phyloP scores from a whole-genome alignment of 768 basidiomycete species.

The Pleurotus tuoliensis region DNA sequence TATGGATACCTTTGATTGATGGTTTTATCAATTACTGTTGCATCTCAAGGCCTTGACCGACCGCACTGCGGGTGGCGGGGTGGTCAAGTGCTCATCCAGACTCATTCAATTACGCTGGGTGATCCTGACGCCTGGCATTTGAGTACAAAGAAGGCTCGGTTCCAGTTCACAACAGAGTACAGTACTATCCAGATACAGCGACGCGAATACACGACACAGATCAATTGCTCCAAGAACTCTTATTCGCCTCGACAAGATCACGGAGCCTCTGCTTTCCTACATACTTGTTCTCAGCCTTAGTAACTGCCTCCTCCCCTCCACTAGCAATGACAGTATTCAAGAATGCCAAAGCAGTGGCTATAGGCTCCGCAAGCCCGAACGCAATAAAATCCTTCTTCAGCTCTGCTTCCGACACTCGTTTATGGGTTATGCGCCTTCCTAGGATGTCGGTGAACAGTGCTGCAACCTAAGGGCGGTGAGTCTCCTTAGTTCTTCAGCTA shows the following conservation, averaged over 20 bases:
- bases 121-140: no score
- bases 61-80: no score
- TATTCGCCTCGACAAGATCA: neutral
- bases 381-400: neutral
- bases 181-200: no score
- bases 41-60: no score
- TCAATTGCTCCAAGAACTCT: neutral
- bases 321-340: neutral
- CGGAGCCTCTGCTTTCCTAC: neutral
- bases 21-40: no score
- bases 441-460: conserved; percentile 19
- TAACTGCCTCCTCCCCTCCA: neutral
- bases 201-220: neutral
- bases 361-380: neutral
- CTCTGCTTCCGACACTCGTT: conserved; percentile 10
- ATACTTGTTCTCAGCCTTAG: neutral
- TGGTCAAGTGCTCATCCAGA: no score
- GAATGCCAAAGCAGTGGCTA: neutral
- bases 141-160: no score
- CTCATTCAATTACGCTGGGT: no score
- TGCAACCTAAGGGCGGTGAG: conserved; percentile 16
- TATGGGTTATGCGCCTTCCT: conserved; percentile 26
- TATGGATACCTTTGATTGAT: no score
- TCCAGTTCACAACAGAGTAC: no score
- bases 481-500: neutral